Base-by-base conservation (phyloP, 345 rosid genomes). In the Bruguiera parviflora region DNA sequence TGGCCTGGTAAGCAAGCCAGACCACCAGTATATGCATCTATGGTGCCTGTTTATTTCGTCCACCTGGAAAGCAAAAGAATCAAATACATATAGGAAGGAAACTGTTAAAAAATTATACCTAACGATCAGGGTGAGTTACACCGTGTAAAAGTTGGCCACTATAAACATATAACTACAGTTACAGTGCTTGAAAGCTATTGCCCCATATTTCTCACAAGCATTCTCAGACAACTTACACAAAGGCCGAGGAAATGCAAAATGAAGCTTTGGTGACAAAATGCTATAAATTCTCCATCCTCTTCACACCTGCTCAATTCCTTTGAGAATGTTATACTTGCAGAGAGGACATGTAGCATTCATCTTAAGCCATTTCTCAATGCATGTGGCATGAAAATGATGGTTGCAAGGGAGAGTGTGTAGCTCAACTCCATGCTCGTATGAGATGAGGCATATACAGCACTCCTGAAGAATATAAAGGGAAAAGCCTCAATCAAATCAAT, bases 321-420 rank as follows among this genome's bases (percentile, higher is more conserved):
- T 90, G 80, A 96, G 86, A 65, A 96, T 96, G 73, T 90, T 85
- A 82, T 77, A 90, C 84, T 96, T 96, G 88, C 99, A 96, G 60
- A 96, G 89, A 16, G 98, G 99, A 71, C 99, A 92, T 29, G 97
- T 96, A 4, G 99, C 99, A 58, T 92, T 92, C 97, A 96, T 96
- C 85, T 92, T 92, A 8, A 96, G 97, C 99, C 99, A 96, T 79
- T 89, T 96, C 78, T 73, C 89, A 0, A 96, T 92, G 72, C 99
- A 96, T 5, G 82, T 67, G 0, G 92, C 80, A 75, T 96, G 98
- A 77, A 90, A 96, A 65, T 90, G 97, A 75, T 96, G 99, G 84
- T 81, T 88, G 82, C 99, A 92, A 28, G 97, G 97, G 27, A 96
- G 96, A n/a, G 91, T 53, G 46, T 82, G 88, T 49, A 96, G 92